phyloP scores from a whole-genome alignment of 495 filamentous ascomycete species.

The Hypoxylon perforatum region DNA sequence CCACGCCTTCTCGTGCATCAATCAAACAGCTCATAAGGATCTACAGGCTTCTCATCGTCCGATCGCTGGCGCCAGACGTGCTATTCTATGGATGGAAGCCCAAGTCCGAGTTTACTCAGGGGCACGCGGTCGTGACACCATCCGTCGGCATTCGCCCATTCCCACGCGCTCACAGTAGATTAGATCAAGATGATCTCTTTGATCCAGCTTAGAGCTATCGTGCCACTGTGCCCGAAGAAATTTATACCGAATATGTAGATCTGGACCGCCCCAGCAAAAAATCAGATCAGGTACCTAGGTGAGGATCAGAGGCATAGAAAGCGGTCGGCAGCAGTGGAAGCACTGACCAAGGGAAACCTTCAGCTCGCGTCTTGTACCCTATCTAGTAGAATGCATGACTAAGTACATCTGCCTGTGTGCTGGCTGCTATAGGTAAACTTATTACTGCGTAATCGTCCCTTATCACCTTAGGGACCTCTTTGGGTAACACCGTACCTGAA shows the following conservation, averaged over 20 bases:
- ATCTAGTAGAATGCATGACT: neutral
- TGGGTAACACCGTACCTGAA: conserved; percentile 13
- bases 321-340: neutral
- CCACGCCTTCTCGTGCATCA: conserved; percentile 4
- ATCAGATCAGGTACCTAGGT: neutral
- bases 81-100: neutral
- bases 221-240: neutral
- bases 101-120: conserved; percentile 5
- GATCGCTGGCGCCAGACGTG: conserved; percentile 6
- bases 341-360: neutral
- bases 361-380: neutral
- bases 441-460: conserved; percentile 15
- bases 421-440: conserved; percentile 8
- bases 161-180: conserved; percentile 5
- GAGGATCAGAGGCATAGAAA: conserved; percentile 5
- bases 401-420: neutral
- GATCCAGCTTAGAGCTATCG: neutral
- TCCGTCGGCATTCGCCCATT: conserved; percentile 1
- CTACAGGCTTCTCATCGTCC: conserved; percentile 23
- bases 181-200: neutral
- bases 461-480: conserved; percentile 6
- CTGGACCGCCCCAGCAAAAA: neutral
- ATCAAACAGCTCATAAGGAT: conserved; percentile 11
- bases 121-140: conserved; percentile 10
- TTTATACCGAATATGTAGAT: conserved; percentile 13